phyloP scores from a whole-genome alignment of 2,329 filamentous ascomycete species.

The Calonectria crousiana region DNA sequence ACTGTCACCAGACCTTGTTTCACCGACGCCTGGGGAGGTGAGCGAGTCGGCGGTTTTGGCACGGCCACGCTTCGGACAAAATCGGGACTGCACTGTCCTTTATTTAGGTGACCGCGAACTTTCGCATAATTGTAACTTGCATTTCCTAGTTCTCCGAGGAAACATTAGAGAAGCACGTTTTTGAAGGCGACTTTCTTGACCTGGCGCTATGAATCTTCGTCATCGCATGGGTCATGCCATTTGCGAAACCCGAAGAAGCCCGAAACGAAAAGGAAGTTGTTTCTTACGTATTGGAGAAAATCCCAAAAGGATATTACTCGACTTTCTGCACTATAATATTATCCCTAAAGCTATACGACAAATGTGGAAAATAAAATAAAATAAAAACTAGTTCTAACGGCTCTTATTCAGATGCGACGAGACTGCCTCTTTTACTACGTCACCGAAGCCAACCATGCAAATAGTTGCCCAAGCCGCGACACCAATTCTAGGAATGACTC shows the following conservation, averaged over 20 bases:
- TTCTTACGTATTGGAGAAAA: background rate
- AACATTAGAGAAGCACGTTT: background rate
- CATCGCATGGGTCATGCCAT: background rate
- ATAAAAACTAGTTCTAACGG: background rate
- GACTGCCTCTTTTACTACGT: constrained; percentile 12
- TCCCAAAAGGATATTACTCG: background rate
- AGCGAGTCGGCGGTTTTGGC: background rate
- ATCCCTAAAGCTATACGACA: background rate
- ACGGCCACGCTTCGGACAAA: background rate
- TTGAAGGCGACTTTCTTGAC: background rate
- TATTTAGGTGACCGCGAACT: background rate
- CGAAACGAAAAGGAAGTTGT: background rate
- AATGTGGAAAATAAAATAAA: background rate
- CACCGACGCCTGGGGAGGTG: background rate
- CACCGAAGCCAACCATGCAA: constrained; percentile 23
- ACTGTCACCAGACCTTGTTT: background rate
- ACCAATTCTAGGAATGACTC: constrained; percentile 22
- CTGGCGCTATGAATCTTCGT: background rate
- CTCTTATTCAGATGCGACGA: background rate
- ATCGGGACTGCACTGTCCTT: background rate
- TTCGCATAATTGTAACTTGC: background rate
- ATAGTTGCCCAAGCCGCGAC: constrained; percentile 24
- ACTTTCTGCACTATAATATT: background rate
- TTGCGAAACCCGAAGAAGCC: background rate
- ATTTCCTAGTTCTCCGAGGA: constrained; percentile 8